phyloP scores from a whole-genome alignment of 192 early-diverging fungal genomes.

The Backusella sp. region DNA sequence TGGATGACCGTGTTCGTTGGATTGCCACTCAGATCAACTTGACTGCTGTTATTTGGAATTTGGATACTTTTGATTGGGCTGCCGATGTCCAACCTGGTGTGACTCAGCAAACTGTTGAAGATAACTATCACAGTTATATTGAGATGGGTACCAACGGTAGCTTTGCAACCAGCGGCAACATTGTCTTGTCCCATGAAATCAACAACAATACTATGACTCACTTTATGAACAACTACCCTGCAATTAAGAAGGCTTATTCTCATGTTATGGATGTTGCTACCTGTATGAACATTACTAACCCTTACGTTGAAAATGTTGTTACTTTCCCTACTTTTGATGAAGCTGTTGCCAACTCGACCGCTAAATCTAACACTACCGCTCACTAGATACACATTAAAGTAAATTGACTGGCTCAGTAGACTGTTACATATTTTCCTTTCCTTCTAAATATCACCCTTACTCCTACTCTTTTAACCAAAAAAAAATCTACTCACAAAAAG shows the following conservation, averaged over 20 bases:
- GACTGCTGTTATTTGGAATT: slow-evolving; percentile 51
- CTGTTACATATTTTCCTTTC: not conserved
- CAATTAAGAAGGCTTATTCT: slow-evolving; percentile 24
- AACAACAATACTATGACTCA: slow-evolving; percentile 27
- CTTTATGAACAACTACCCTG: slow-evolving; percentile 17
- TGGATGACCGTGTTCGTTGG: slow-evolving; percentile 49
- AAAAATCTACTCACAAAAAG: not conserved
- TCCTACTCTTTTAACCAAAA: not conserved
- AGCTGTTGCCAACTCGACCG: not conserved
- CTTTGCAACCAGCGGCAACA: slow-evolving; percentile 24
- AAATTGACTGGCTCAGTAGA: not conserved
- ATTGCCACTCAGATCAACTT: slow-evolving; percentile 46
- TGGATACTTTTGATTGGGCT: slow-evolving; percentile 50
- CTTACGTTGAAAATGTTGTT: slow-evolving; percentile 24
- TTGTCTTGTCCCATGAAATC: slow-evolving; percentile 33
- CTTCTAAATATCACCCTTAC: not conserved
- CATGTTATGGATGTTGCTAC: slow-evolving; percentile 31
- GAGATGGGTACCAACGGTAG: slow-evolving; percentile 23
- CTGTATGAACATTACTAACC: slow-evolving; percentile 26
- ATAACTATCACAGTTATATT: slow-evolving; percentile 27
- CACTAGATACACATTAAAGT: not conserved
- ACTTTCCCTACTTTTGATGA: slow-evolving; percentile 14
- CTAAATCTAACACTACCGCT: not conserved
- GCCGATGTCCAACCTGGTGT: slow-evolving; percentile 16
- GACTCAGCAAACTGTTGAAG: slow-evolving; percentile 22